Percentiles rank a stretch among this genome's conserved stretches.
phyloP scores from a whole-genome alignment of 2,329 filamentous ascomycete genomes.

The Colletotrichum sublineola region DNA sequence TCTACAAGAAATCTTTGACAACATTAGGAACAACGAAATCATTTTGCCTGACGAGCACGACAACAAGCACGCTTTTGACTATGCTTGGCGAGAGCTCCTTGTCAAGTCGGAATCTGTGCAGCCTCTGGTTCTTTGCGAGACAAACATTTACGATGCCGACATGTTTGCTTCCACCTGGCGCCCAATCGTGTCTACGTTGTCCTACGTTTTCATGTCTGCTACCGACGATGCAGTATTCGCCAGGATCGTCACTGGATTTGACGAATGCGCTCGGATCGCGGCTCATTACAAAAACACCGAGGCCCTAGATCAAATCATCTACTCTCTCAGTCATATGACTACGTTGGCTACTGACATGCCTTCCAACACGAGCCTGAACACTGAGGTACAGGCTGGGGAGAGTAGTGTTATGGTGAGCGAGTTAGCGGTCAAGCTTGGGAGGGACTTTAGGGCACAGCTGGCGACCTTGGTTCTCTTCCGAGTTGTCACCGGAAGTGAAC shows the following conservation, averaged over 20 bases:
- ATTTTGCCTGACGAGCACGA: conserved; percentile 98
- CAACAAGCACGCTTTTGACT: conserved; percentile 95
- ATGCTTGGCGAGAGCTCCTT: conserved; percentile 95
- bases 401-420: conserved; percentile 99
- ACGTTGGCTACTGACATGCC: conserved; percentile 82
- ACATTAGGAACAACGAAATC: conserved; percentile 93
- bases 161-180: conserved; percentile 98
- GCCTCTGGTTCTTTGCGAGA: conserved; percentile 83
- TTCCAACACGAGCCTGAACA: conserved; percentile 90
- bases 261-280: conserved; percentile 95
- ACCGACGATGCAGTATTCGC: conserved; percentile 97
- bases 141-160: conserved; percentile 95
- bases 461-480: conserved; percentile 96
- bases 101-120: conserved; percentile 84
- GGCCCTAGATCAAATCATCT: conserved; percentile 92
- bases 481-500: conserved; percentile 88
- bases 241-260: conserved; percentile 92
- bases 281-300: conserved; percentile 86
- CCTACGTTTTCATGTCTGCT: conserved; percentile 99
- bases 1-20: conserved; percentile 87
- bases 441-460: conserved; percentile 93
- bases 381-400: conserved; percentile 91
- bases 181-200: conserved; percentile 92
- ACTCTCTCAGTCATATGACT: conserved; percentile 90
- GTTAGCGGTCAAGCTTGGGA: conserved; percentile 93